A percentile compares a stretch with the other conserved stretches of the same genome.
Conservation (phyloP, 768 basidiomycete genomes). For the Tulasnella sp. region DNA sequence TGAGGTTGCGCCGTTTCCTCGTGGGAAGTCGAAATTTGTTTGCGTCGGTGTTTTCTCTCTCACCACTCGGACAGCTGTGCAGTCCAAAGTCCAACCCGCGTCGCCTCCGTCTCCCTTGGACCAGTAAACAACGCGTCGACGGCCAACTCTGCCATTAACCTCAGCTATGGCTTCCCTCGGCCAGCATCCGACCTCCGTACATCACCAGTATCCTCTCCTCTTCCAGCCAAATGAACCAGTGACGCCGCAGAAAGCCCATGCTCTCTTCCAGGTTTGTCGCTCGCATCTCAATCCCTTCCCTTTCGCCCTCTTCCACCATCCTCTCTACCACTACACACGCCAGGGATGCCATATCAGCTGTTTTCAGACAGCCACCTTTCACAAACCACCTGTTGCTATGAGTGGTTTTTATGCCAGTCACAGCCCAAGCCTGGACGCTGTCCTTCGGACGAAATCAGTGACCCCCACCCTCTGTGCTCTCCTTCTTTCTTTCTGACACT, state of each 20-base stretch:
- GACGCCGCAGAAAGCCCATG: conserved; percentile 9
- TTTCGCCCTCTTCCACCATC: not conserved
- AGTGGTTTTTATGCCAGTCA: not conserved
- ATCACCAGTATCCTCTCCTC: conserved; percentile 14
- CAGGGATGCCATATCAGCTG: too few species aligned
- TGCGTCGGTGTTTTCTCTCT: not conserved
- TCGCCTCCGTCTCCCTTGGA: not conserved
- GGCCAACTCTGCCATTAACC: not conserved
- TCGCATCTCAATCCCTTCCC: not conserved
- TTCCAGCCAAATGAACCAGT: conserved; percentile 14
- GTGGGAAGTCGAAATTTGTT: not conserved
- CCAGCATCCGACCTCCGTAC: not conserved
- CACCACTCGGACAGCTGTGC: not conserved
- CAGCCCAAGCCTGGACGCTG: not conserved
- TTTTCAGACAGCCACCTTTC: not conserved
- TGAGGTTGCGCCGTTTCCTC: not conserved
- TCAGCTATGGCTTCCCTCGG: not conserved
- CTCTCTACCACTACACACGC: not conserved
- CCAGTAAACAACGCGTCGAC: not conserved
- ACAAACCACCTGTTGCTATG: not conserved
- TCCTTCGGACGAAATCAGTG: not conserved
- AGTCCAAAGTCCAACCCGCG: not conserved
- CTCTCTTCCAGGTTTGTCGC: not conserved
- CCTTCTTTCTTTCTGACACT: not conserved
- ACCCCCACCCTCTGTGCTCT: not conserved